Percentiles rank a stretch among this genome's conserved stretches.
Evolutionary conservation across 805 yeast genomes (phyloP).

Genomic region (Wickerhamiella kurtzmanii): DNA sequence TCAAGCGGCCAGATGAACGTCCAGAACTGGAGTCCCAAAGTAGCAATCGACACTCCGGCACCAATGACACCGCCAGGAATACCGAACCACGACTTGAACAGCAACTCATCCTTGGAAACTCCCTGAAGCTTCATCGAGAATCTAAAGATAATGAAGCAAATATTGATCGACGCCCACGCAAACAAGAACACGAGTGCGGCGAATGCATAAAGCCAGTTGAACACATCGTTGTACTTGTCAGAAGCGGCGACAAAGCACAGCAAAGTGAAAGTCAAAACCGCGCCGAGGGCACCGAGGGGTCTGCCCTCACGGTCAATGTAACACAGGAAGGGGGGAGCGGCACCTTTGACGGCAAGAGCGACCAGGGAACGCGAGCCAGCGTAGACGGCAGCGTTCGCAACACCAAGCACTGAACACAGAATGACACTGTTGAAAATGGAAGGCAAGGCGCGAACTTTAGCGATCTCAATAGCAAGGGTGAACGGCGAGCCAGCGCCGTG

Average conservation of each 20-base stretch:
- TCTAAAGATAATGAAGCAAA: constrained; percentile 32
- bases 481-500: constrained; percentile 63
- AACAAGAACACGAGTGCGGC: constrained; percentile 19
- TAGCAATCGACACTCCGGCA: constrained; percentile 39
- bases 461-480: constrained; percentile 63
- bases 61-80: constrained; percentile 56
- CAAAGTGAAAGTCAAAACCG: constrained; percentile 36
- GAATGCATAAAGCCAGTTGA: constrained; percentile 21
- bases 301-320: constrained; percentile 68
- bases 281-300: constrained; percentile 51
- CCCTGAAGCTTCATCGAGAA: constrained; percentile 49
- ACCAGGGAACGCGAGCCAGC: constrained; percentile 57
- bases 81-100: constrained; percentile 58
- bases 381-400: constrained; percentile 58
- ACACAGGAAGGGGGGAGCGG: constrained; percentile 46
- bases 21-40: constrained; percentile 70
- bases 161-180: constrained; percentile 16
- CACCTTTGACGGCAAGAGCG: constrained; percentile 49
- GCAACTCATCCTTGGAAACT: constrained; percentile 51
- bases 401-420: constrained; percentile 63
- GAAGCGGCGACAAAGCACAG: constrained; percentile 51
- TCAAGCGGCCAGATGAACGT: constrained; percentile 57
- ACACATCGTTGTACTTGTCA: constrained; percentile 21
- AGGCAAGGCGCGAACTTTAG: constrained; percentile 52
- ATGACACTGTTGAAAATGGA: constrained; percentile 69